Base-by-base conservation (phyloP, 257 asterid genomes). In the Striga asiatica region DNA sequence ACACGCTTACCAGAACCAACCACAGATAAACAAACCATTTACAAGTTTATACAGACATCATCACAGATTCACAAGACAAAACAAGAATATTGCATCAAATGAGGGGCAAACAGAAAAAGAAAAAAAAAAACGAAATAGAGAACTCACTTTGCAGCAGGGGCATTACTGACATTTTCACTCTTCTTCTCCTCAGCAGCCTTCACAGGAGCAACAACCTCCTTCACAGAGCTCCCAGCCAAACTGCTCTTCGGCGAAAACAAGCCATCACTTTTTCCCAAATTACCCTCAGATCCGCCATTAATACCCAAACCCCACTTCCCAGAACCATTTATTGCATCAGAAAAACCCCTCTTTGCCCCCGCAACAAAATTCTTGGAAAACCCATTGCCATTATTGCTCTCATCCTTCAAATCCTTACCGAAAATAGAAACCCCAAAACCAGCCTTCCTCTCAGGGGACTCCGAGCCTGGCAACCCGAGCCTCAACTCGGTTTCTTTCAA, bases 391-490 rank as follows among this genome's bases (percentile, higher is more conserved):
- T 7, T 14, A 59, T 35, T 35, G 35, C 11, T 13, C 47, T 71
- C 78, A 61, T 76, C 85, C 74, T 76, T 79, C 53, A 79, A 73
- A 61, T 73, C 83, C 27, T 74, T 78, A 20, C 87, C 85, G 42
- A 81, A 79, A 5, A 84, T 65, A 13, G 85, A 76, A 58, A 76
- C 61, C 56, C 77, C 91, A 63, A 16, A 25, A 11, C 28, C 73
- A 56, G 54, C 29, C 58, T 71, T 81, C 53, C 81, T 73, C 14
- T 69, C 83, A 11, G 80, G 77, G 18, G 77, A 73, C 37, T 78
- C 79, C 0, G 85, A 78, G 51, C 96, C 96, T 6, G 96, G 96
- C 63, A 88, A 64, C 0, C 96, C 96, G 46, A 88, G 94, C 70
- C 96, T 75, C 39, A 88, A 77, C 61, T 84, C 96, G 4, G 96